Percentiles rank a stretch among this genome's conserved stretches.
phyloP scores from a whole-genome alignment of 352 stramenopile genomes.

The Globisporangium polare region DNA sequence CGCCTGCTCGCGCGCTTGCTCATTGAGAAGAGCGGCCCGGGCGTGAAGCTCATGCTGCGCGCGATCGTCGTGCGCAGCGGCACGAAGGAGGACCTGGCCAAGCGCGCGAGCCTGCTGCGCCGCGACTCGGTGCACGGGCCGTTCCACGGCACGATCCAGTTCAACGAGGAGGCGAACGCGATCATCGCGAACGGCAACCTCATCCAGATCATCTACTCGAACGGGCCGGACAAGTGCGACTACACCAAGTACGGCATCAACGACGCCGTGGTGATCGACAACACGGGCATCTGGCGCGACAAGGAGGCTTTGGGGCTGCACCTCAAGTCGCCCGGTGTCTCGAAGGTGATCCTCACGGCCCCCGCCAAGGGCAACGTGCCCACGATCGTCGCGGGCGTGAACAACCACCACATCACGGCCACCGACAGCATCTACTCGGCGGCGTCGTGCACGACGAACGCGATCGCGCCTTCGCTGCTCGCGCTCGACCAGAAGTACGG shows the following conservation, averaged over 20 bases:
- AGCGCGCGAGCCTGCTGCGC: constrained; percentile 78
- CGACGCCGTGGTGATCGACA: constrained; percentile 88
- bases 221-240: constrained; percentile 80
- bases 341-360: constrained; percentile 79
- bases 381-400: constrained; percentile 80
- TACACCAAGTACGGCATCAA: constrained; percentile 87
- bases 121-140: constrained; percentile 85
- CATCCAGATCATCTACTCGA: constrained; percentile 87
- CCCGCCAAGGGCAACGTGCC: constrained; percentile 70
- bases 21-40: constrained; percentile 82
- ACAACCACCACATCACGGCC: constrained; percentile 60
- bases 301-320: constrained; percentile 61
- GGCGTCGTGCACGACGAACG: constrained; percentile 85
- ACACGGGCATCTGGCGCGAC: constrained; percentile 83
- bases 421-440: constrained; percentile 69
- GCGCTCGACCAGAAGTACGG: constrained; percentile 81
- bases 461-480: constrained; percentile 71
- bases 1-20: constrained; percentile 70
- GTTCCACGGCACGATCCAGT: constrained; percentile 78
- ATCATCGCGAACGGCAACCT: constrained; percentile 87
- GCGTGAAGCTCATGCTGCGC: constrained; percentile 85
- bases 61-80: constrained; percentile 87
- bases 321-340: constrained; percentile 68
- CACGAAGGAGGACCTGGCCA: constrained; percentile 77
- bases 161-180: constrained; percentile 82